Evolutionary conservation across 169 alveolate genomes (phyloP), one percentile per base, ranked within the genome.

Genomic region (Eimeria maxima): DNA sequence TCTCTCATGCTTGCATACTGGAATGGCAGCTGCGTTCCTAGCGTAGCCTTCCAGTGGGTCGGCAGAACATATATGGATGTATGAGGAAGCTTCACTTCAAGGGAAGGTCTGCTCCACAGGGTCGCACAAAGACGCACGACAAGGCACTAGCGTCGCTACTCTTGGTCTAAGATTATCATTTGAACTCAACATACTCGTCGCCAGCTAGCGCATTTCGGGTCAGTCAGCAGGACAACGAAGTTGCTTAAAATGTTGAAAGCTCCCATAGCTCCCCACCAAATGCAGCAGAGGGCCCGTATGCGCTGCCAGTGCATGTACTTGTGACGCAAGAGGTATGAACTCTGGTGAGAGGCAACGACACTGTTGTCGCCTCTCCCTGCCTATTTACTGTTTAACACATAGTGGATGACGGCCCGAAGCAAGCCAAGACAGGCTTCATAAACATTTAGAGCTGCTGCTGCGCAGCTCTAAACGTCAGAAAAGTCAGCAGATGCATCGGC

Each of bases 261-360:
- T 14, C 14, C 81, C 53, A 16, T 50, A 71, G 53, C 27, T 71
- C 27, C 81, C 50, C 29, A 38, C 14, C 50, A 1, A 33, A 7
- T 13, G 81, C 53, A 71, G 81, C 53, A 33, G 13, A 71, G 18
- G 0, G 16, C 16, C 53, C 27, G 53, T 71, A 67, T 27, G 78
- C 78, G 45, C 78, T 71, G 81, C 53, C 81, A 71, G 1, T 71
- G 81, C 81, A 33, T 71, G 53, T 50, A 11, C 81, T 71, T 71
- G n/a, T 29, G 27, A 71, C 20, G 74, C 78, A 71, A 11, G 81
- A 47, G 50, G 50, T 8, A 8, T 71, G n/a, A 8, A 27, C 53
- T 38, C 33, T n/a, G 27, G 47, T 29, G 47, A 29, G 0, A 71
- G 13, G 50, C 81, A 38, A 50, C 53, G 11, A 27, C 53, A 38